phyloP scores from a whole-genome alignment of 768 basidiomycete genomes.

The Aureoboletus auriporus region DNA sequence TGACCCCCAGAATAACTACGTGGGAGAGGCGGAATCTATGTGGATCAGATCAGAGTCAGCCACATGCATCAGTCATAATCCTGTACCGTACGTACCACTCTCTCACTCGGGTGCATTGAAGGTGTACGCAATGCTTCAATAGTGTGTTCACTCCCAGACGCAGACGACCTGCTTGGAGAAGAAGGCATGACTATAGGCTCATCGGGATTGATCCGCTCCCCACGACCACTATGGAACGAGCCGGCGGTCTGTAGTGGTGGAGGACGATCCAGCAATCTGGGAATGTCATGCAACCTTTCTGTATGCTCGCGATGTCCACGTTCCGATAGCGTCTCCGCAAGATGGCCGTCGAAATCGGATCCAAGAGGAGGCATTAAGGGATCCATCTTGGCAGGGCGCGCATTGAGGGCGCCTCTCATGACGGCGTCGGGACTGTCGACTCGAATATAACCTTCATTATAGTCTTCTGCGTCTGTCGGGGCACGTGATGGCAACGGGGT shows the following conservation, averaged over 20 bases:
- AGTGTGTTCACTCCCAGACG: conserved; percentile 29
- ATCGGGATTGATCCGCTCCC: conserved; percentile 12
- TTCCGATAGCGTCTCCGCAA: conserved; percentile 22
- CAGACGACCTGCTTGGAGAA: conserved; percentile 17
- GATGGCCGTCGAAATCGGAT: conserved; percentile 10
- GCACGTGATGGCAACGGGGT: conserved; percentile 31
- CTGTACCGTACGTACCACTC: conserved; percentile 20
- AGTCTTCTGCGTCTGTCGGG: conserved; percentile 31
- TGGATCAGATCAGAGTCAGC: neutral
- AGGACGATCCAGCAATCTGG: conserved; percentile 24
- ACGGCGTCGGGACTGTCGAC: conserved; percentile 30
- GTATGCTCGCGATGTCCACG: conserved; percentile 19
- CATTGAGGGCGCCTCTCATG: conserved; percentile 31
- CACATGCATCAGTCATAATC: neutral
- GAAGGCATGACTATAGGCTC: conserved; percentile 21
- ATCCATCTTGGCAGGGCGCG: conserved; percentile 25
- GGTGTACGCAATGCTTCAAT: conserved; percentile 23
- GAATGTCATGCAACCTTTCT: conserved; percentile 14
- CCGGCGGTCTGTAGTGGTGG: conserved; percentile 13
- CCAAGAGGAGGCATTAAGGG: conserved; percentile 21
- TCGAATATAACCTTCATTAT: conserved; percentile 28
- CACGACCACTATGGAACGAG: conserved; percentile 20
- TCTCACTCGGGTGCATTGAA: conserved; percentile 19
- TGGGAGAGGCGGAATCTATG: conserved; percentile 30
- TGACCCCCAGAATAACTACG: conserved; percentile 17